These are phyloP conservation scores for Earliella scabrosa DNA, from an alignment of 1,284 basidiomycete species.

Conservation along the genomic window DNA sequence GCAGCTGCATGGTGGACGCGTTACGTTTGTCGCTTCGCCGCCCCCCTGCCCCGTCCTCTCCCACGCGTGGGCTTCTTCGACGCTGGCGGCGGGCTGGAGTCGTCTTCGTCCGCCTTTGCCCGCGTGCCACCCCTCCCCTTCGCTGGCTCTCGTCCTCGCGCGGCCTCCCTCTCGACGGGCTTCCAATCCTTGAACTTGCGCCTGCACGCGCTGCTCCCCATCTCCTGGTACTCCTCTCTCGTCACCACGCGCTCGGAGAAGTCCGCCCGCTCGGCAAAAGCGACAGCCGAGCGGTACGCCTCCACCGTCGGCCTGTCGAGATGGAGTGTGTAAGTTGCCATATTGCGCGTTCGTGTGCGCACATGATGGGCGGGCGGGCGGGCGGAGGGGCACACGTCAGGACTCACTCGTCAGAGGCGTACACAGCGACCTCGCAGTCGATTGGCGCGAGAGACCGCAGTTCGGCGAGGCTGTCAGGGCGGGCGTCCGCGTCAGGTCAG, in stretches of 20 bases:
- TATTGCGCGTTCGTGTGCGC: not conserved
- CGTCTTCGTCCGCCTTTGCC: slow-evolving; percentile 22
- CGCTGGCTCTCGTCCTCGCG: slow-evolving; percentile 19
- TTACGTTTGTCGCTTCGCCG: slow-evolving; percentile 21
- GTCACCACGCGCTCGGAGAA: slow-evolving; percentile 66
- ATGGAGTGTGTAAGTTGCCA: slow-evolving; percentile 9
- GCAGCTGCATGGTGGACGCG: not conserved
- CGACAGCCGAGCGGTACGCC: slow-evolving; percentile 70
- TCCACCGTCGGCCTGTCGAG: slow-evolving; percentile 71
- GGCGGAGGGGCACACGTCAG: not conserved
- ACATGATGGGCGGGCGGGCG: not conserved
- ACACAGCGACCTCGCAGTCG: slow-evolving; percentile 75
- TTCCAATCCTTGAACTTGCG: slow-evolving; percentile 65
- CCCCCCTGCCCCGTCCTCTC: slow-evolving; percentile 22
- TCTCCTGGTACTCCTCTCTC: slow-evolving; percentile 81
- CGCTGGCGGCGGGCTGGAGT: slow-evolving; percentile 16
- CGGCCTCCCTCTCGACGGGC: slow-evolving; percentile 25
- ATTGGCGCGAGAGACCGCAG: slow-evolving; percentile 79
- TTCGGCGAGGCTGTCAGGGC: slow-evolving; percentile 58
- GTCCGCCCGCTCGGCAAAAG: slow-evolving; percentile 57
- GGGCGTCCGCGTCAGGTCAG: slow-evolving; percentile 9
- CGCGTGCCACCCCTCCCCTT: slow-evolving; percentile 23
- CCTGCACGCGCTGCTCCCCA: slow-evolving; percentile 74
- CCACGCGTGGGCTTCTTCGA: slow-evolving; percentile 23
- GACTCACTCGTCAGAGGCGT: slow-evolving; percentile 74